Base-by-base conservation (phyloP, 2,329 filamentous ascomycete species). In the Epichloe hybrida region DNA sequence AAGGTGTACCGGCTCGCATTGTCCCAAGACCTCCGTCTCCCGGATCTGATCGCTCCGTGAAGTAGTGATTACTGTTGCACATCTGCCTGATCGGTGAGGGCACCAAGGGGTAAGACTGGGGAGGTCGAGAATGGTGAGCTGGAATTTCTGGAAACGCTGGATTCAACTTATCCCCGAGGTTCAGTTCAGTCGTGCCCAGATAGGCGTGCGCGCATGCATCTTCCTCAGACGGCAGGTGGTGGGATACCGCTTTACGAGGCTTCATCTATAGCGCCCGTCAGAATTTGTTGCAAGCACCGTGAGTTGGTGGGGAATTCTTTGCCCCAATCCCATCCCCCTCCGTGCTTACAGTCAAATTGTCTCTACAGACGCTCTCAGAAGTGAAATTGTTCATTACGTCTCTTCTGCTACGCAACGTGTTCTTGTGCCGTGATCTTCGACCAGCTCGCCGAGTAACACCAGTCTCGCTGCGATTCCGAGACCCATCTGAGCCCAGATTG, bases 381-480 rank as follows among this genome's bases (percentile, higher is more conserved):
- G 66, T 66, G 54, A 84, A 85, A 20, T 74, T 74, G 6, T 70
- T 63, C 62, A 81, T 74, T 7, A 82, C 66, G 40, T 75, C 72
- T 49, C 69, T 69, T 13, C 69, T 62, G 0, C 67, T 68, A 5
- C 61, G 58, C 37, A 69, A 53, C 12, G 49, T 58, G n/a, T 62
- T 61, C 36, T 62, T 55, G 12, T 39, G 39, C 27, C 44, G 48
- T n/a, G 48, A 11, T 34, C 34, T 44, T 12, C 17, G 49, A 39
- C 23, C 3, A 5, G 9, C 40, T 37, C 20, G 49, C 17, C 1
- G 31, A 35, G 31, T 38, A n/a, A 11, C 20, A 27, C 12, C 43
- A 15, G 8, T 34, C 23, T 38, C 39, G 3, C 17, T 12, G 12
- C 39, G 27, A 17, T 23, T 15, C 7, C 45, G 13, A 40, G 8